phyloP scores from a whole-genome alignment of 352 stramenopile genomes.

The Globisporangium nunn region DNA sequence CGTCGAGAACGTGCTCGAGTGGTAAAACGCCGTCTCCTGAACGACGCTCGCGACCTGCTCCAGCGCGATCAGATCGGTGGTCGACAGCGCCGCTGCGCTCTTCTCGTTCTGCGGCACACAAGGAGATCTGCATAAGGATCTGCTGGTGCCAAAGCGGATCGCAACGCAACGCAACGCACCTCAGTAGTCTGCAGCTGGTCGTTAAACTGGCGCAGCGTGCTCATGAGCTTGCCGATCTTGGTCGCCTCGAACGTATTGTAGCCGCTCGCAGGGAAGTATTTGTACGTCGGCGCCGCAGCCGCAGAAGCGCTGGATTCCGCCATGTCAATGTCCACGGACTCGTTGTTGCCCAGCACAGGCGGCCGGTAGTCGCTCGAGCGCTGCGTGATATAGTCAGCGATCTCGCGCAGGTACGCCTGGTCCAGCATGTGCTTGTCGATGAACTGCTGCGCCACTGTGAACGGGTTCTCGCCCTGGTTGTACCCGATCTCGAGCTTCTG shows the following conservation, averaged over 20 bases:
- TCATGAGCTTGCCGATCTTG: conserved; percentile 89
- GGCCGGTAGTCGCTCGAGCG: conserved; percentile 72
- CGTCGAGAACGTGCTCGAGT: conserved; percentile 81
- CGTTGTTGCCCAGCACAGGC: conserved; percentile 50
- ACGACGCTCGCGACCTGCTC: conserved; percentile 56
- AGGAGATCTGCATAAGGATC: not conserved
- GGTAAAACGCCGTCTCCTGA: conserved; percentile 86
- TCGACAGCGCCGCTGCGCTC: conserved; percentile 21
- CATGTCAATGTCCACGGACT: conserved; percentile 13
- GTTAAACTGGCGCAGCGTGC: conserved; percentile 89
- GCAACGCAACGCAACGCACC: not conserved
- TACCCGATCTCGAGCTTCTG: conserved; percentile 95
- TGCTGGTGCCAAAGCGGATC: not conserved
- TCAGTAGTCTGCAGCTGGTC: conserved; percentile 49
- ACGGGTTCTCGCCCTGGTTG: conserved; percentile 97
- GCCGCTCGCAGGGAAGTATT: conserved; percentile 61
- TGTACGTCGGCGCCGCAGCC: conserved; percentile 22
- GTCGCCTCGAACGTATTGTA: conserved; percentile 92
- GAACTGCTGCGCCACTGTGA: conserved; percentile 93
- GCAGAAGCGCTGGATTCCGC: conserved; percentile 5
- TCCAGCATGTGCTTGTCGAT: conserved; percentile 95
- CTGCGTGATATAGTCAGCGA: conserved; percentile 96
- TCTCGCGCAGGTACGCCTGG: conserved; percentile 89
- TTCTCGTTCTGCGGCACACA: not conserved
- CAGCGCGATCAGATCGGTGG: conserved; percentile 49